Evolutionary conservation across 2,329 filamentous ascomycete species (phyloP), one percentile per base, ranked within the genome.

Genomic region (Plenodomus lindquistii): DNA sequence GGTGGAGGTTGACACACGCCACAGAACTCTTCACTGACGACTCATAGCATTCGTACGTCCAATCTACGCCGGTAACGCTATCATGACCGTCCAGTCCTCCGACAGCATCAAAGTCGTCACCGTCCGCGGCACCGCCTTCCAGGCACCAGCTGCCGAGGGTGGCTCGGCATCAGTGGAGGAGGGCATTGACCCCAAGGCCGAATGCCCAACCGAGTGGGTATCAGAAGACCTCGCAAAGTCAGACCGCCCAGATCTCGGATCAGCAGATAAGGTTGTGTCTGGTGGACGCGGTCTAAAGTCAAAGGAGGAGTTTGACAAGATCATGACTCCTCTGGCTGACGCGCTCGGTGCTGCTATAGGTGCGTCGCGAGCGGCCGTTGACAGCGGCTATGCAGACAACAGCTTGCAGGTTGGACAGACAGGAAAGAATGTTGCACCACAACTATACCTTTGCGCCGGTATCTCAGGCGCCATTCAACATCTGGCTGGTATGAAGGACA

Each of bases 401-500:
- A 96, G 91, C 73, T 79, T 99, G 62, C 94, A 99, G 77, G 93
- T 99, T 58, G 94, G 94, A 38, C 94, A 99, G 81, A 99, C 94
- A 13, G 94, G 94, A 67, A 99, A 99, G 83, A 96, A 97, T 54
- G 93, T 99, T 45, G 94, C 94, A 39, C 94, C 94, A 50, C 87
- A 99, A 74, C 79, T 99, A 52, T 99, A 99, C 72, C 82, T 99
- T 61, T 95, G 91, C 44, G 92, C 93, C 11, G 94, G 94, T 68
- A 97, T 99, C 63, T 96, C 91, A 8, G 94, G 94, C 44, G 94
- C 94, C 18, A 99, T 99, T 63, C 94, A 99, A 77, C 94, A 99
- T 80, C 76, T 99, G 75, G 94, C 94, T 24, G 94, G 94, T 70
- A 99, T 99, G 94, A 99, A 99, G 83, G 94, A 99, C 71, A 97